Evolutionary conservation across 139 green algal genomes (phyloP).

Genomic region (Chlorella sorokiniana): DNA sequence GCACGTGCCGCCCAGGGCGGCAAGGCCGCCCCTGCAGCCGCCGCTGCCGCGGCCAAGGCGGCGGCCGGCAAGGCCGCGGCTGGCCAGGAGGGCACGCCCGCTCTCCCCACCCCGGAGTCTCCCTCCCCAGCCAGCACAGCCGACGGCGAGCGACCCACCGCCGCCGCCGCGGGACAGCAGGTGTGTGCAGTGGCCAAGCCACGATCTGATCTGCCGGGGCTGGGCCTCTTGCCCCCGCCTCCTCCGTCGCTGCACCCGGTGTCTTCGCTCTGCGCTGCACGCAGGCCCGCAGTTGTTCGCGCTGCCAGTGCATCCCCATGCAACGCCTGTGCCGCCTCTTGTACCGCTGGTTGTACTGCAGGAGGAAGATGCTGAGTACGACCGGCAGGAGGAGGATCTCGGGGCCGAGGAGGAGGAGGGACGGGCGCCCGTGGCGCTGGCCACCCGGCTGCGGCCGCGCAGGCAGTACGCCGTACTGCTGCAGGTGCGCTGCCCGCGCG

Average conservation of each 20-base stretch:
- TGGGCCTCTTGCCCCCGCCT: too few relatives aligned
- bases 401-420: slow-evolving; percentile 2
- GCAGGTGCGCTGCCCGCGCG: not conserved
- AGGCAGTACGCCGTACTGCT: slow-evolving; percentile 13
- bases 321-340: not conserved
- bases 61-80: not conserved
- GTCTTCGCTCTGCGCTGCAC: too few relatives aligned
- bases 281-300: too few relatives aligned
- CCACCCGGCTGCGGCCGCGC: not conserved
- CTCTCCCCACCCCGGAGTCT: not conserved
- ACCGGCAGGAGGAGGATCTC: slow-evolving; percentile 35
- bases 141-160: not conserved
- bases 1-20: not conserved
- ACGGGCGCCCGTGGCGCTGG: not conserved
- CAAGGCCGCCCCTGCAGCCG: not conserved
- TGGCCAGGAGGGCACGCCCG: not conserved
- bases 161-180: not conserved
- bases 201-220: not conserved
- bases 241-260: not conserved
- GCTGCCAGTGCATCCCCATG: too few relatives aligned
- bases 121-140: not conserved
- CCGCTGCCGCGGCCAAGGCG: not conserved
- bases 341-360: not conserved
- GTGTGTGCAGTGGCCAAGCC: not conserved
- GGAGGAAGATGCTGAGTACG: slow-evolving; percentile 38